phyloP scores from a whole-genome alignment of 148 eudicot genomes.

The Silene conica region DNA sequence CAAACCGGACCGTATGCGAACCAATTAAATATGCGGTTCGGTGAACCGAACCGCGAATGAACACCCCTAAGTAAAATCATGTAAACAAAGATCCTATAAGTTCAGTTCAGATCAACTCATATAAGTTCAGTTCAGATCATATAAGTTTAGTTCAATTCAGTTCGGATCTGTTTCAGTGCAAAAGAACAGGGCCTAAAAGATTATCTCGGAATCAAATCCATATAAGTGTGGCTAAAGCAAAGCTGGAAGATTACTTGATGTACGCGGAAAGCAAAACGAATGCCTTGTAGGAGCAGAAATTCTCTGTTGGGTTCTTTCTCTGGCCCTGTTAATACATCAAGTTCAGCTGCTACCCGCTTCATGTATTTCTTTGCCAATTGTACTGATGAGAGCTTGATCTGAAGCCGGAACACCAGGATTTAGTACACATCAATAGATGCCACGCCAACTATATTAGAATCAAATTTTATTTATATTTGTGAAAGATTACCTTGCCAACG shows the following conservation, averaged over 20 bases:
- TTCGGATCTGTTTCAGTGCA: no score
- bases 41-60: no score
- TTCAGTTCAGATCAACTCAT: no score
- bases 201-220: no score
- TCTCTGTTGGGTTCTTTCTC: slow-evolving; percentile 98
- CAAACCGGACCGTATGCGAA: no score
- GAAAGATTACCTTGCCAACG: slow-evolving; percentile 79
- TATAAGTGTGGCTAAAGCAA: neutral
- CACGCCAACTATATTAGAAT: neutral
- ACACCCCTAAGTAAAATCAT: no score
- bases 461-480: neutral
- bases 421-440: neutral
- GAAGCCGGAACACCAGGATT: slow-evolving; percentile 22
- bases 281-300: slow-evolving; percentile 86
- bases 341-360: slow-evolving; percentile 93
- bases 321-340: slow-evolving; percentile 65
- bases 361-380: slow-evolving; percentile 88
- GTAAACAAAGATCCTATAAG: neutral
- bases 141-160: no score
- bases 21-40: no score
- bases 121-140: no score
- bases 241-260: slow-evolving; percentile 66
- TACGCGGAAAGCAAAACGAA: slow-evolving; percentile 98
- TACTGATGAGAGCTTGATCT: slow-evolving; percentile 96
- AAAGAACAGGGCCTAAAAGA: no score